Base-by-base conservation (phyloP, 2,329 filamentous ascomycete genomes). In the Zelopaecilomyces penicillatus region DNA sequence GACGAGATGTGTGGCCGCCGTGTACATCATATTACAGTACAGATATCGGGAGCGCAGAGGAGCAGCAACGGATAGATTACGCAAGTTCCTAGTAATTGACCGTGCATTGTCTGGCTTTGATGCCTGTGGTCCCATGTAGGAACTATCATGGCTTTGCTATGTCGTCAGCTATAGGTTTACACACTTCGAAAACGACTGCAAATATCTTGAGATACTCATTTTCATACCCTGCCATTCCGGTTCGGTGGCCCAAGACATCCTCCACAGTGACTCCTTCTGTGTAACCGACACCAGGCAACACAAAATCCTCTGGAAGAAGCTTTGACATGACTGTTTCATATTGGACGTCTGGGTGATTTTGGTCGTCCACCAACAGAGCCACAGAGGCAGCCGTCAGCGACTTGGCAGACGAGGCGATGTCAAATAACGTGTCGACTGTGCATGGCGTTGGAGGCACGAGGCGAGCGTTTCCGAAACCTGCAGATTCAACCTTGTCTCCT, bases 21-120 rank as follows among this genome's bases (percentile, higher is more conserved):
- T 59, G 39, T 52, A 61, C 57, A 61, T 60, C 48, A 57, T 53
- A 37, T 57, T 61, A 44, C 49, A 54, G 46, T 60, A 59, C 11
- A 55, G 46, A 42, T 53, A 57, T 39, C 48, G 50, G 12, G 49
- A 46, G 5, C 57, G 52, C 0, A 55, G 42, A 0, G 58, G 57
- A 5, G 53, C 53, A 4, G 49, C 50, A 2, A 53, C 32, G 3
- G 45, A 38, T n/a, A 61, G 46, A 39, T 60, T 59, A 9, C 57
- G 51, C 31, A 61, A 40, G 28, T 60, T 61, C 11, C 57, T 41
- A 4, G 55, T 57, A 9, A 61, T 42, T 3, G 56, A 58, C 6
- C 43, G 41, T 3, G 56, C 47, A 28, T 48, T 42, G 30, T 60
- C 57, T 6, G 54, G 50, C 6, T 51, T 11, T 3, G 39, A 19